Evolutionary conservation across 306 rosid genomes (phyloP).

Genomic region (Sophora flavescens): DNA sequence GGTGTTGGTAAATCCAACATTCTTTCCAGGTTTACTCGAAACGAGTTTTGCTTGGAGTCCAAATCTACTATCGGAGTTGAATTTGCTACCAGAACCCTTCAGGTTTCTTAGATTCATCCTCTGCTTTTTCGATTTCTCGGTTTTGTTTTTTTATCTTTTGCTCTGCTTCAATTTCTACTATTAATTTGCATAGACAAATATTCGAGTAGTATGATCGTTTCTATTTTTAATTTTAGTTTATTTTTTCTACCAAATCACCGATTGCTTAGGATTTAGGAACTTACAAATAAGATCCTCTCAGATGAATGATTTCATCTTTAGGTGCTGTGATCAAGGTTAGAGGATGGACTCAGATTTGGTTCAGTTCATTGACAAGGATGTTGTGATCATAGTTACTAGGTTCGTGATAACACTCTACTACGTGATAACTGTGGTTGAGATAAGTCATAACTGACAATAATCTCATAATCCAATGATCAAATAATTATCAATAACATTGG

Average conservation of each 20-base stretch:
- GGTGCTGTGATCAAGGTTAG: no score
- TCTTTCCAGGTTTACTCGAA: constrained; percentile 94
- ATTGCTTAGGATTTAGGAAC: background rate
- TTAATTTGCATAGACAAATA: background rate
- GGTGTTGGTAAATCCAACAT: constrained; percentile 98
- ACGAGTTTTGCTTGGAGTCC: constrained; percentile 98
- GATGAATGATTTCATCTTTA: no score
- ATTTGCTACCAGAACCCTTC: constrained; percentile 96
- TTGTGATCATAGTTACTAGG: no score
- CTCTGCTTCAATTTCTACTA: background rate
- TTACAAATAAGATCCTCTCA: constrained; percentile 24
- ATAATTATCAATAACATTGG: background rate
- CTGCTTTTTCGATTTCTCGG: background rate
- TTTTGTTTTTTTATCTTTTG: background rate
- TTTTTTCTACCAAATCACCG: background rate
- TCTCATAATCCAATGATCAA: background rate
- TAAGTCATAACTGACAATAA: no score
- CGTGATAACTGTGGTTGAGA: background rate
- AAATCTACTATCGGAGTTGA: constrained; percentile 98
- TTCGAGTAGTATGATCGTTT: background rate
- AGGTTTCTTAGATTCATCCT: constrained; percentile 50
- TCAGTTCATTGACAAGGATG: no score
- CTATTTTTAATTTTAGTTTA: background rate
- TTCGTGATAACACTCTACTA: no score
- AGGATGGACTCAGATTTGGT: no score